phyloP scores from a whole-genome alignment of 2,329 filamentous ascomycete species.

The Macrophomina phaseolina region DNA sequence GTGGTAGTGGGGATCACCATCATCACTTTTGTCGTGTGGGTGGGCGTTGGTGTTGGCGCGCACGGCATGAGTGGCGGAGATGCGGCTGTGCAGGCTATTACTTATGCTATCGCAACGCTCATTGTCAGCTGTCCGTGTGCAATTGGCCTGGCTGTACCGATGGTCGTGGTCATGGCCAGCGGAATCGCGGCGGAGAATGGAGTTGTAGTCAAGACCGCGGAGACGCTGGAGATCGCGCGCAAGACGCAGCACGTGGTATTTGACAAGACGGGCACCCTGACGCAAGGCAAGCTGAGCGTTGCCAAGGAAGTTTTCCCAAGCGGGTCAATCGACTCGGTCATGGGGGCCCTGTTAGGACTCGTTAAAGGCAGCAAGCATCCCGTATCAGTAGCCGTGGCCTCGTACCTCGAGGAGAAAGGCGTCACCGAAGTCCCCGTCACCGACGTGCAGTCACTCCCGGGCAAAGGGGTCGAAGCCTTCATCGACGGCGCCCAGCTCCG shows the following conservation, averaged over 20 bases:
- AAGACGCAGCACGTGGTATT: slow-evolving; percentile 72
- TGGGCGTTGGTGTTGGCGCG: slow-evolving; percentile 59
- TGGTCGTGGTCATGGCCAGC: slow-evolving; percentile 77
- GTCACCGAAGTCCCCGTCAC: neutral
- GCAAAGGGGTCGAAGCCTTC: slow-evolving; percentile 17
- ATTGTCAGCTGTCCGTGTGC: slow-evolving; percentile 83
- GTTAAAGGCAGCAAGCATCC: slow-evolving; percentile 40
- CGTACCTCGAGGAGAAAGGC: slow-evolving; percentile 9
- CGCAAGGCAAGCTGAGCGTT: slow-evolving; percentile 59
- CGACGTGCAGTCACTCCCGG: slow-evolving; percentile 10
- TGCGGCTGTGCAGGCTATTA: slow-evolving; percentile 67
- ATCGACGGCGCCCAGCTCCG: slow-evolving; percentile 1
- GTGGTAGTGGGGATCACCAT: slow-evolving; percentile 63
- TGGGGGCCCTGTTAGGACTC: slow-evolving; percentile 45
- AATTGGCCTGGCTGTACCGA: slow-evolving; percentile 75
- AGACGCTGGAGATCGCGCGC: slow-evolving; percentile 66
- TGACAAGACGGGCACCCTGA: slow-evolving; percentile 82
- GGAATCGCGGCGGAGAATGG: slow-evolving; percentile 69
- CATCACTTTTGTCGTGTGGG: slow-evolving; percentile 68
- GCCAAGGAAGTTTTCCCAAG: slow-evolving; percentile 27
- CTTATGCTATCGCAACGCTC: slow-evolving; percentile 73
- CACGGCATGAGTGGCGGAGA: slow-evolving; percentile 33
- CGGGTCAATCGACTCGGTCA: slow-evolving; percentile 29
- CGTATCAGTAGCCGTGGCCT: slow-evolving; percentile 6
- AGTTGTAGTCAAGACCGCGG: slow-evolving; percentile 71